phyloP scores from a whole-genome alignment of 1,139 yeast genomes.

The Kodamaea anthophila region DNA sequence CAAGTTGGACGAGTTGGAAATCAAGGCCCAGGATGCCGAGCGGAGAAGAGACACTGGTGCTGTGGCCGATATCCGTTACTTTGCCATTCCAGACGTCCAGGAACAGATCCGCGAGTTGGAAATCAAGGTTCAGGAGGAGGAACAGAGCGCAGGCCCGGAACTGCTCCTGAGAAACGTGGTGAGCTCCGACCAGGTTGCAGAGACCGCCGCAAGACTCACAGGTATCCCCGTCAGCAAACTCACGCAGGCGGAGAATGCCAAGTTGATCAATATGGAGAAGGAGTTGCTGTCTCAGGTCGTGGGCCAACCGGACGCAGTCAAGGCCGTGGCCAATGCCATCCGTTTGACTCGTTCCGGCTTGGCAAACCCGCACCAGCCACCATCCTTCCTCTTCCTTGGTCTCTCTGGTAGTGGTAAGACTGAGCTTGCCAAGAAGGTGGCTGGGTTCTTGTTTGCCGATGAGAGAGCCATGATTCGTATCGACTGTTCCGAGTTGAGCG shows the following conservation, averaged over 20 bases:
- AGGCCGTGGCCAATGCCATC: conserved; percentile 92
- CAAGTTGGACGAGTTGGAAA: conserved; percentile 86
- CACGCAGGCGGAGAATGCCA: conserved; percentile 90
- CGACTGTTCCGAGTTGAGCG: conserved; percentile 94
- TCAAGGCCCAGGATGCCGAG: conserved; percentile 92
- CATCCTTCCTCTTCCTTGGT: conserved; percentile 92
- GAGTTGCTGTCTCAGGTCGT: conserved; percentile 79
- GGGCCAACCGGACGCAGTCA: conserved; percentile 94
- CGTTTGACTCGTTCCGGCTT: conserved; percentile 93
- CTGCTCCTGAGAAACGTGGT: conserved; percentile 82
- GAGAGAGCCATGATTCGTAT: conserved; percentile 95
- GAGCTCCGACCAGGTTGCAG: conserved; percentile 88
- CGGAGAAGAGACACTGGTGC: conserved; percentile 93
- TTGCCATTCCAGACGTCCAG: conserved; percentile 91
- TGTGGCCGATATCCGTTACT: conserved; percentile 92
- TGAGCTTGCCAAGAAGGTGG: conserved; percentile 91
- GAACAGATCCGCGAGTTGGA: conserved; percentile 73
- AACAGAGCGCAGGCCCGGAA: conserved; percentile 49
- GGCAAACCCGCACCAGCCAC: conserved; percentile 93
- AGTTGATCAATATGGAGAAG: conserved; percentile 90
- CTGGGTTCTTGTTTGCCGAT: conserved; percentile 92
- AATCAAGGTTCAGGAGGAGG: conserved; percentile 65
- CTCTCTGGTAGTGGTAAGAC: conserved; percentile 98
- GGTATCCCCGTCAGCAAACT: conserved; percentile 98
- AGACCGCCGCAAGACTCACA: conserved; percentile 93